Evolutionary conservation across 352 stramenopile genomes (phyloP).

Genomic region (Peronospora destructor): DNA sequence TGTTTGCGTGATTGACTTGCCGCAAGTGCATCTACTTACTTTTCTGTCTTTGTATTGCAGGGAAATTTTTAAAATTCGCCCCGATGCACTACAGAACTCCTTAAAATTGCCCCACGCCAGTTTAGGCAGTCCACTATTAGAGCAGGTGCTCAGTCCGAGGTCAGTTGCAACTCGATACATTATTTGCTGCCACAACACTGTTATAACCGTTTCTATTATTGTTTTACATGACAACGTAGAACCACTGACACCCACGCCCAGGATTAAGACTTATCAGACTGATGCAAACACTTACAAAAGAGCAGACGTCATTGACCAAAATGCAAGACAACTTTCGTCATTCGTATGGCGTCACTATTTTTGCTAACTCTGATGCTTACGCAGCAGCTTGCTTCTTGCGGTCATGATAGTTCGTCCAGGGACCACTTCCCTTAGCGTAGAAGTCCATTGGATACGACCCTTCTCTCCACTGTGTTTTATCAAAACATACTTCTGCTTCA

Average conservation of each 20-base stretch:
- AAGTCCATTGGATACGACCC: slow-evolving; percentile 98
- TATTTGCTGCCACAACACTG: neutral
- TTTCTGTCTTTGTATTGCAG: slow-evolving; percentile 20
- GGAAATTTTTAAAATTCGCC: slow-evolving; percentile 71
- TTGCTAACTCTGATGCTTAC: slow-evolving; percentile 1
- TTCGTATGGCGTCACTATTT: neutral
- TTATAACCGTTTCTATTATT: slow-evolving; percentile 9
- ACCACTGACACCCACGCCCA: slow-evolving; percentile 16
- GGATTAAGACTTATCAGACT: slow-evolving; percentile 3
- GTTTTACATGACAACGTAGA: slow-evolving; percentile 7
- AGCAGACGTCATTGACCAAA: slow-evolving; percentile 18
- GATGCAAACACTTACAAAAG: slow-evolving; percentile 18
- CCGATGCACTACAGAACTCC: slow-evolving; percentile 30
- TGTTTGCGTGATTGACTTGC: slow-evolving; percentile 11
- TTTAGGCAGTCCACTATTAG: slow-evolving; percentile 20
- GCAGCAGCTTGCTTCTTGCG: slow-evolving; percentile 23
- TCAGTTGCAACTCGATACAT: slow-evolving; percentile 11
- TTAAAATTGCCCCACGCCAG: slow-evolving; percentile 13
- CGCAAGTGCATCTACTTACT: slow-evolving; percentile 1
- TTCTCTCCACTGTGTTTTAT: slow-evolving; percentile 80
- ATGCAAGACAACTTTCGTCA: slow-evolving; percentile 15
- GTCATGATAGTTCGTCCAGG: slow-evolving; percentile 96
- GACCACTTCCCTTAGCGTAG: slow-evolving; percentile 92
- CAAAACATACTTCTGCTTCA: slow-evolving; percentile 94
- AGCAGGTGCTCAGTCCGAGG: slow-evolving; percentile 54